Conservation (phyloP, 805 yeast genomes). For the Debaryomyces tyrocola region DNA sequence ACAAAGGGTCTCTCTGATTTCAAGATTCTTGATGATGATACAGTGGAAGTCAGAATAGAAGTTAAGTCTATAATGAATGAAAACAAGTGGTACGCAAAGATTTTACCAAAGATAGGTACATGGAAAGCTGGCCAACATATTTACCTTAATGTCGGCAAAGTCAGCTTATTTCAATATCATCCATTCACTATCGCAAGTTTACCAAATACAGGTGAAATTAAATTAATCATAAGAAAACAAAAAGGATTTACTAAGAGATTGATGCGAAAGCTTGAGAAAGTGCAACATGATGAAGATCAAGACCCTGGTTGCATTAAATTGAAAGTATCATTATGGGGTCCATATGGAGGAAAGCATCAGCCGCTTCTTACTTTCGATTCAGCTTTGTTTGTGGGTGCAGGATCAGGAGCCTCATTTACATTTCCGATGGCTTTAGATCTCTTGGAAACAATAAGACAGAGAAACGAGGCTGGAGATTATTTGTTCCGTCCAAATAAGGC, state of each 20-base stretch:
- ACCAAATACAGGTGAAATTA: constrained; percentile 38
- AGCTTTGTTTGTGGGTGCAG: constrained; percentile 39
- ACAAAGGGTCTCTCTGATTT: constrained; percentile 38
- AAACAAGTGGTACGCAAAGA: constrained; percentile 24
- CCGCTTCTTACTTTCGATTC: constrained; percentile 43
- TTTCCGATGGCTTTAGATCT: constrained; percentile 47
- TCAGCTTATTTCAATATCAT: constrained; percentile 41
- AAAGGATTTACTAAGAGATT: constrained; percentile 45
- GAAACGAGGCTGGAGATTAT: constrained; percentile 28
- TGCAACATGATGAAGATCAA: constrained; percentile 10
- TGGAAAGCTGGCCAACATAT: constrained; percentile 54
- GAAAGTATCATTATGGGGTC: constrained; percentile 45
- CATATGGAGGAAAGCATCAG: constrained; percentile 45
- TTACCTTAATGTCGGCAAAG: constrained; percentile 38
- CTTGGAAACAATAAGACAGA: constrained; percentile 24
- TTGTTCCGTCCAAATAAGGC: constrained; percentile 30
- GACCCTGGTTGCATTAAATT: constrained; percentile 15
- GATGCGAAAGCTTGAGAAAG: constrained; percentile 22
- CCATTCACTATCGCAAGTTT: constrained; percentile 49
- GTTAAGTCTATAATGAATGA: constrained; percentile 17
- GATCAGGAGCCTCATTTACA: constrained; percentile 48
- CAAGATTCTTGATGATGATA: constrained; percentile 41
- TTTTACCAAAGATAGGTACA: constrained; percentile 36
- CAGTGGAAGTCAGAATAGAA: constrained; percentile 40
- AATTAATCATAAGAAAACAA: constrained; percentile 38